Evolutionary conservation across 163 green algal species (phyloP).

Genomic region (Prototheca cutis): DNA sequence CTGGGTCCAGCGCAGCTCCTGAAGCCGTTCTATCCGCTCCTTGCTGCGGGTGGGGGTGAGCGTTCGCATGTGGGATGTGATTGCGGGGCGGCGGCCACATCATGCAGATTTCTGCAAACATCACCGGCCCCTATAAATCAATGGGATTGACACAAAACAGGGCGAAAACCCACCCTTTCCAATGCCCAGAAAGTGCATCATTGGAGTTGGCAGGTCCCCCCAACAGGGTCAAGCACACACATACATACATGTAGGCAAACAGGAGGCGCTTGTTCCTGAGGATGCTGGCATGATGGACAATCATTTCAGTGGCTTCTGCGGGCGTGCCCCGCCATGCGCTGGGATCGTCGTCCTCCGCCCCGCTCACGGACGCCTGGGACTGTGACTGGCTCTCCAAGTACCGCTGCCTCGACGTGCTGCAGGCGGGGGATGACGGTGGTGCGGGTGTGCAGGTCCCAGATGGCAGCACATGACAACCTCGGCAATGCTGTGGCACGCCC

Average conservation of each 20-base stretch:
- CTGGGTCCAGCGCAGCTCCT: conserved; percentile 38
- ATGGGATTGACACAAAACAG: too few relatives aligned
- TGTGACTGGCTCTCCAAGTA: conserved; percentile 1
- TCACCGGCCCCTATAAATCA: too few relatives aligned
- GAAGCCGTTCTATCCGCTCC: conserved; percentile 30
- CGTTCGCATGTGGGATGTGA: not conserved
- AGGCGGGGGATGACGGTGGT: too few relatives aligned
- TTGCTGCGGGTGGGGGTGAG: conserved; percentile 26
- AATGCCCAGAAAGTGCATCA: too few relatives aligned
- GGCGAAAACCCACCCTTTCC: too few relatives aligned
- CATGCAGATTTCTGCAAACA: too few relatives aligned
- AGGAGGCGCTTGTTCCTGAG: conserved; percentile 53
- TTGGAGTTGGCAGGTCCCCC: too few relatives aligned
- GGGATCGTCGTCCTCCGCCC: conserved; percentile 3
- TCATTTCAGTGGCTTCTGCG: conserved; percentile 31
- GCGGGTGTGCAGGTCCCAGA: too few relatives aligned
- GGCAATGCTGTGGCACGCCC: too few relatives aligned
- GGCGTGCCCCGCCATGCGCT: conserved; percentile 20
- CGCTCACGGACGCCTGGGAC: conserved; percentile 1
- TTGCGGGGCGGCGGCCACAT: too few relatives aligned
- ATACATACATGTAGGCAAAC: conserved; percentile 38
- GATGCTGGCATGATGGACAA: conserved; percentile 46
- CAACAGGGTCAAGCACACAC: too few relatives aligned
- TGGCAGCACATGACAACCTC: too few relatives aligned
- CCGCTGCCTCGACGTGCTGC: conserved; percentile 7